Percentiles rank a stretch among this genome's conserved stretches.
Evolutionary conservation across 1,284 basidiomycete species (phyloP).

Genomic region (Stygiomarasmius scandens): DNA sequence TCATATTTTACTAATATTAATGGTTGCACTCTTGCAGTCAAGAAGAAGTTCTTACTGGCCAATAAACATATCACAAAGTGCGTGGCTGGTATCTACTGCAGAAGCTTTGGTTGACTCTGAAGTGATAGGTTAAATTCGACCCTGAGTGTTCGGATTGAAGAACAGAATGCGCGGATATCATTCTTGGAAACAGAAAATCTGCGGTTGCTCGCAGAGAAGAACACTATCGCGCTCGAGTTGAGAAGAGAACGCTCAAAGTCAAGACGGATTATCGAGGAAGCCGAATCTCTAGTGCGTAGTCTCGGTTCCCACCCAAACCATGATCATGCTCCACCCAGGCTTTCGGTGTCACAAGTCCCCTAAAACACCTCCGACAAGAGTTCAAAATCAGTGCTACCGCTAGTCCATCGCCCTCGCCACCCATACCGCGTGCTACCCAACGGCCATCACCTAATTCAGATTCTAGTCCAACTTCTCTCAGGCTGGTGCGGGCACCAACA

Average conservation of each 20-base stretch:
- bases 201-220: conserved; percentile 75
- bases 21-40: conserved; percentile 65
- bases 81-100: conserved; percentile 18
- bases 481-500: conserved; percentile 66
- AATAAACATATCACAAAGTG: conserved; percentile 90
- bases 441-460: conserved; percentile 37
- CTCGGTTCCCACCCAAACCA: conserved; percentile 7
- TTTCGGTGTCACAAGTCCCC: conserved; percentile 63
- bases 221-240: conserved; percentile 70
- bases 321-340: conserved; percentile 12
- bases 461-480: conserved; percentile 47
- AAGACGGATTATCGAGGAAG: conserved; percentile 65
- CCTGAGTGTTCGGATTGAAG: conserved; percentile 78
- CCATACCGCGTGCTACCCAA: conserved; percentile 47
- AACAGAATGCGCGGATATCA: conserved; percentile 79
- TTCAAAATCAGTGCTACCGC: conserved; percentile 16
- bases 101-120: background rate
- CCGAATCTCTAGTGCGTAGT: conserved; percentile 69
- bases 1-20: conserved; percentile 23
- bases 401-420: conserved; percentile 42
- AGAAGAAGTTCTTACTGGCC: conserved; percentile 86
- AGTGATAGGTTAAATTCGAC: conserved; percentile 78
- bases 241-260: conserved; percentile 79
- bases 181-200: conserved; percentile 80
- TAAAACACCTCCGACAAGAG: conserved; percentile 59